Evolutionary conservation across 345 rosid genomes (phyloP).

Genomic region (Heritiera littoralis): DNA sequence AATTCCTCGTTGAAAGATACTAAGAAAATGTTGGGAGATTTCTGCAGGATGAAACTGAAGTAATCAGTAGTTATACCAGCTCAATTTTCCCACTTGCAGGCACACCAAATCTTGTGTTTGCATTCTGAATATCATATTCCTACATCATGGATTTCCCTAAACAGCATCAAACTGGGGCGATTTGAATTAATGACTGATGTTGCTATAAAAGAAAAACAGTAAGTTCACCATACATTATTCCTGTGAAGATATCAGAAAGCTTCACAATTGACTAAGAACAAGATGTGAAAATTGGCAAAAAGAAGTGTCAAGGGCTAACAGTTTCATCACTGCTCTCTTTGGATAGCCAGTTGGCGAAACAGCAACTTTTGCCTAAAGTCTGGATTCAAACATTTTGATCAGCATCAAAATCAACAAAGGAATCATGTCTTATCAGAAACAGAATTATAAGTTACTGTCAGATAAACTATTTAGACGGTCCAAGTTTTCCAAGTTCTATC

Average conservation of each 20-base stretch:
- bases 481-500: background rate
- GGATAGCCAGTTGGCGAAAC: background rate
- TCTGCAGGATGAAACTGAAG: background rate
- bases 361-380: conserved; percentile 2
- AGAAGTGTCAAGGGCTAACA: background rate
- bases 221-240: background rate
- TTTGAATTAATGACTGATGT: no score
- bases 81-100: background rate
- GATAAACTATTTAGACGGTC: background rate
- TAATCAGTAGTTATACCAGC: conserved; percentile 6
- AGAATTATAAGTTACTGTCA: conserved; percentile 8
- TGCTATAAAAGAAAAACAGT: background rate
- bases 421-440: conserved; percentile 12
- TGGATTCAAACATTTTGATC: conserved; percentile 4
- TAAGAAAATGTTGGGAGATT: background rate
- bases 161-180: background rate
- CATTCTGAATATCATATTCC: background rate
- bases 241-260: background rate
- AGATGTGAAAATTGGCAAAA: background rate
- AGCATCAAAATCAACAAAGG: conserved; percentile 1
- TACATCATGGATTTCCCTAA: background rate
- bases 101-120: background rate
- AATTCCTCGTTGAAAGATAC: background rate
- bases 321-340: background rate
- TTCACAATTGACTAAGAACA: background rate